Percentiles rank a stretch among this genome's conserved stretches.
phyloP scores from a whole-genome alignment of 148 eudicot genomes.

The Amaranthus cruentus region DNA sequence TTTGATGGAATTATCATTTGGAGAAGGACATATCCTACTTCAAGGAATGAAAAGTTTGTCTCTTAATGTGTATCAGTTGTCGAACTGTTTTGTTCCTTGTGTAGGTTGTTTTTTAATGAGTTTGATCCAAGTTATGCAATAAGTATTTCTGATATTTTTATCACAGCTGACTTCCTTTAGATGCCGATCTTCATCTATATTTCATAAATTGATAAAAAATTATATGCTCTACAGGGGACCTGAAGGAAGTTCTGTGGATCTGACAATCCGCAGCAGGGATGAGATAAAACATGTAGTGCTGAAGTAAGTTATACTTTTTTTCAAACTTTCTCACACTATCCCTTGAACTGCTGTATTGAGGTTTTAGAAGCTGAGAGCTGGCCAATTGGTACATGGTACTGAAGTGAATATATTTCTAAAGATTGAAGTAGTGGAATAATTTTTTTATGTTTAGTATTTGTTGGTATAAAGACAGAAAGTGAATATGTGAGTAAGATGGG shows the following conservation, averaged over 20 bases:
- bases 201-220: not conserved
- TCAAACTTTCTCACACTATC: not conserved
- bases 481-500: no score
- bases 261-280: constrained; percentile 56
- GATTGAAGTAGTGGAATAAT: no score
- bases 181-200: not conserved
- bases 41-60: not conserved
- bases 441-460: no score
- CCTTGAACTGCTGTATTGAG: not conserved
- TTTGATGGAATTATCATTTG: not conserved
- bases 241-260: constrained; percentile 79
- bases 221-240: constrained; percentile 64
- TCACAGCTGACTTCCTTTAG: not conserved
- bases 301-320: constrained; percentile 38
- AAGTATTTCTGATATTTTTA: not conserved
- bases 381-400: no score
- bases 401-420: no score
- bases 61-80: not conserved
- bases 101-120: not conserved
- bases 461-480: no score
- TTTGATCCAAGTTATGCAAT: not conserved
- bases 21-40: not conserved
- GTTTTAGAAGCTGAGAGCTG: not conserved
- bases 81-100: not conserved
- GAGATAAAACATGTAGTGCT: constrained; percentile 57